Evolutionary conservation across 306 rosid genomes (phyloP), one percentile per base, ranked within the genome.

Genomic region (Vigna hirtella): DNA sequence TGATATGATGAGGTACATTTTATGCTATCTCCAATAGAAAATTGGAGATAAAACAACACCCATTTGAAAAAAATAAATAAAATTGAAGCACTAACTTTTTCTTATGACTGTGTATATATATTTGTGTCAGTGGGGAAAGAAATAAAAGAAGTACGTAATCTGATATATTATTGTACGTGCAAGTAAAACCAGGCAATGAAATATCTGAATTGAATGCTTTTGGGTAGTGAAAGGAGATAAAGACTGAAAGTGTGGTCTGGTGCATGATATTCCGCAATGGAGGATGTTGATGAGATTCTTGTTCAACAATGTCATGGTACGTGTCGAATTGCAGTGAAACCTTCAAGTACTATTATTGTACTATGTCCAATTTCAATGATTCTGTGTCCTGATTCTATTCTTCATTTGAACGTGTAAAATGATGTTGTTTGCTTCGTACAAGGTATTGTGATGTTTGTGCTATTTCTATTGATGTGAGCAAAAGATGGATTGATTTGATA

Each of bases 111-210:
- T 30, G 22, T 48, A 7, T 42, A 42, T 42, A 9, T 26, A 26
- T 80, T 68, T 66, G 77, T 69, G 81, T 69, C 7, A 85, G 93
- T 87, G 93, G 87, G 72, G 34, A 69, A 84, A 80, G 77, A 77
- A 74, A 74, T 55, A 15, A 78, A 42, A 63, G 40, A 81, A 89
- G 81, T 86, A 85, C 87, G 89, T 72, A 86, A 86, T 87, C 82
- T 73, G 77, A 48, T 75, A 73, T 28, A 72, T 56, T 15, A 22
- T n/a, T 75, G 68, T 77, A 70, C 81, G 73, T 22, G 87, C 84
- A 83, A 63, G 88, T 77, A 85, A 86, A 86, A 9, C 43, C 65
- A 50, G 77, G 56, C 63, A 51, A 45, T 3, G 47, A 10, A 51
- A 78, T 86, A 82, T 72, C 43, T 55, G 42, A 43, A 52, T 53